Evolutionary conservation across 1,284 basidiomycete species (phyloP), one percentile per base, ranked within the genome.

Genomic region (Cryptococcus maquisensis): DNA sequence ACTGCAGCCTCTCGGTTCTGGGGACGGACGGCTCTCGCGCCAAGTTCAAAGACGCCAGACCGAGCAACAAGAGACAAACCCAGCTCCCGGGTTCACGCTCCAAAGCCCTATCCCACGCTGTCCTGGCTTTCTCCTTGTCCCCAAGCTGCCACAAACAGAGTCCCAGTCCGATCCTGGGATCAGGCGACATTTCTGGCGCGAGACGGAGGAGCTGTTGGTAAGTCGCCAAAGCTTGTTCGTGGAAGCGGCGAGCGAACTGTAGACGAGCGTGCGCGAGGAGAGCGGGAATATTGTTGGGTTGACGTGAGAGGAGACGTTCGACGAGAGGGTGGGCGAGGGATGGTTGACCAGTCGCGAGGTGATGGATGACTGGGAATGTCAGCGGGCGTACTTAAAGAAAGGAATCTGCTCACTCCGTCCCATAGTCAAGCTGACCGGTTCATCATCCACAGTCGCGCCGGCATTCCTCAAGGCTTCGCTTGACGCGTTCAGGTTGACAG

Each of bases 121-220:
- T 82, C 59, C 84, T 84, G 0, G 93, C 93, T 61, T 85, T 86
- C 3, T 79, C 79, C 56, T 85, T 85, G 65, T 93, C 84, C 52
- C 87, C 87, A 74, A 95, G 79, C 10, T 87, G 83, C 88, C 89
- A 96, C 18, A 91, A 80, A 73, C 93, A 95, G 8, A 96, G 78
- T 9, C 94, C 94, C 38, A 97, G 90, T 16, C 93, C 93, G 61
- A 96, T 88, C 15, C 93, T 82, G 28, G 93, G 93, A 72, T 97
- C 93, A 0, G 93, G 94, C 21, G 81, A 77, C 74, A 87, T 88
- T 13, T 81, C 76, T 0, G 93, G 91, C 50, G 84, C 85, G 43
- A 89, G 81, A 42, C 81, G 78, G 15, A 97, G 81, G 13, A 93
- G 85, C 53, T 85, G 83, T 71, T 95, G 93, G 72, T 95, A 96